Percentiles rank a stretch among this genome's conserved stretches.
phyloP scores from a whole-genome alignment of 257 asterid species.

The Capsicum baccatum region DNA sequence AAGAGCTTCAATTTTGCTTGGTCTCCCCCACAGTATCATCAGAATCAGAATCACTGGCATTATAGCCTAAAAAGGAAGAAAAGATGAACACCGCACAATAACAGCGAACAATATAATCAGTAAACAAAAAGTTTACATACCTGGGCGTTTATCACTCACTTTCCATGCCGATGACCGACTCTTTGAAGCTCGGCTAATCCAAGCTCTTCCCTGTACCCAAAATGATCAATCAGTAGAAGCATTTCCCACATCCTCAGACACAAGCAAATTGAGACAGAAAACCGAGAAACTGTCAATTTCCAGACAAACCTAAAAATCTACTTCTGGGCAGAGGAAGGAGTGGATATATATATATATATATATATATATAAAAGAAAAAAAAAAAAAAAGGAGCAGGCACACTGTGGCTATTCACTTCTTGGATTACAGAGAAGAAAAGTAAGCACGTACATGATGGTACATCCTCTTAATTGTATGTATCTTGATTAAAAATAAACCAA shows the following conservation, averaged over 20 bases:
- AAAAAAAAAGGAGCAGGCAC: neutral
- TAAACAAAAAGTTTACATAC: slow-evolving; percentile 40
- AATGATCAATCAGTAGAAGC: slow-evolving; percentile 23
- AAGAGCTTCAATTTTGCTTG: slow-evolving; percentile 46
- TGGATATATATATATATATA: neutral
- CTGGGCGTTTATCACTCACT: slow-evolving; percentile 92
- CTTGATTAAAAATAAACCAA: slow-evolving; percentile 15
- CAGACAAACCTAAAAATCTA: neutral
- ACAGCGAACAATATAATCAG: slow-evolving; percentile 12
- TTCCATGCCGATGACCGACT: slow-evolving; percentile 76
- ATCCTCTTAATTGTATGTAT: neutral
- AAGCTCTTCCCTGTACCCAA: slow-evolving; percentile 69
- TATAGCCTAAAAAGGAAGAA: slow-evolving; percentile 59
- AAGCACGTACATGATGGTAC: neutral
- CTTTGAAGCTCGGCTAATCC: slow-evolving; percentile 81
- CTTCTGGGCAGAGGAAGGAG: neutral
- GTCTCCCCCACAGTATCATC: slow-evolving; percentile 53
- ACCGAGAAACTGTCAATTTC: neutral
- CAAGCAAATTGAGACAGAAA: neutral
- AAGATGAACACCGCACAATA: slow-evolving; percentile 12
- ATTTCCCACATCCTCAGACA: slow-evolving; percentile 2
- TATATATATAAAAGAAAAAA: neutral
- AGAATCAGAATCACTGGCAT: slow-evolving; percentile 94
- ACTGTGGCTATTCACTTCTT: slow-evolving; percentile 3
- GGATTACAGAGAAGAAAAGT: neutral